Evolutionary conservation across 768 basidiomycete species (phyloP), one percentile per base, ranked within the genome.

Genomic region (Serendipita indica): DNA sequence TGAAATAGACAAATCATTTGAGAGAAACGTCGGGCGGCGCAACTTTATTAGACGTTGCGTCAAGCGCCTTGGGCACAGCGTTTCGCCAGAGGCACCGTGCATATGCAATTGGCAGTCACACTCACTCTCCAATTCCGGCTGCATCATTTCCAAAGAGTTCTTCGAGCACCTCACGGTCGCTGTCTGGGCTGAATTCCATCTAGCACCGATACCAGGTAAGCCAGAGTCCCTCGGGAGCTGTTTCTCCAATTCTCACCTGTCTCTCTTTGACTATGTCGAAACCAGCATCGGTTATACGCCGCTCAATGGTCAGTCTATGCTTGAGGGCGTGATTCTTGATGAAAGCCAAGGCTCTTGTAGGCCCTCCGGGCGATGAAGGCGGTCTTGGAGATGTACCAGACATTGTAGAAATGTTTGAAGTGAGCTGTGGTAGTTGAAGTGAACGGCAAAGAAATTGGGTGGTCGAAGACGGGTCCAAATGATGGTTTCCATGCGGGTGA

Each of bases 161-260:
- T 58, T 79, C 82, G 57, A 89, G 74, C 1, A 81, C 79, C 32
- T 88, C 88, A 25, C 84, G 85, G 63, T 90, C 87, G 12, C 82
- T 79, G 65, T 89, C 88, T 14, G 80, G 77, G 65, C 89, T 87
- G 64, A 91, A 89, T 63, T 86, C 86, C 83, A 91, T 87, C 69
- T 88, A 87, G 18, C 89, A 73, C 69, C 89, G 89, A 69, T 90
- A 90, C 60, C 87, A 80, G 65, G 90, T 87, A 85, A 85, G 67
- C 45, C 49, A 49, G 49, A 62, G 58, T 68, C 64, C 3, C 12
- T 2, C 41, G 20, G 14, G 33, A 30, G 39, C 60, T 62, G 57
- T 39, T 49, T n/a, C 6, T 37, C 59, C 33, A 49, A 62, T 58
- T 39, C 78, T 59, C 18, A 86, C 86, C 77, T 54, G 49, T 54